Percentiles rank a stretch among this genome's conserved stretches.
Evolutionary conservation across 495 filamentous ascomycete genomes (phyloP).

Genomic region (Tetracladium setigerum): DNA sequence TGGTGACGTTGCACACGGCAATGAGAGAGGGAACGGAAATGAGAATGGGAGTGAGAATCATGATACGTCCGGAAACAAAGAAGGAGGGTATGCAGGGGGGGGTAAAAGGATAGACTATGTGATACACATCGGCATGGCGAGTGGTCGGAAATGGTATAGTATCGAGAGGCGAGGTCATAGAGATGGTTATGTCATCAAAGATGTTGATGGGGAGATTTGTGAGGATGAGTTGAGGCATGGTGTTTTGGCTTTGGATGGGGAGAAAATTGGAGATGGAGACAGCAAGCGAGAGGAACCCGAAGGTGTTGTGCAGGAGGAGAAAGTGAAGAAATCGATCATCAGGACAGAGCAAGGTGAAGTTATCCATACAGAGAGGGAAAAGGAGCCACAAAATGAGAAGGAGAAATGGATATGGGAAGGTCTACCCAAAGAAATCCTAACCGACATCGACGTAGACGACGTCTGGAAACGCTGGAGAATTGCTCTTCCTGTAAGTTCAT

Average conservation of each 20-base stretch:
- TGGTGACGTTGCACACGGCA: background rate
- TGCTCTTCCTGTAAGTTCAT: constrained; percentile 29
- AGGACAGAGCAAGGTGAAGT: background rate
- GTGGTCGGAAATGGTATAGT: constrained; percentile 57
- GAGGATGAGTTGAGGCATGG: constrained; percentile 49
- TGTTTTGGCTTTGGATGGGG: constrained; percentile 59
- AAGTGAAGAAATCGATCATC: constrained; percentile 26
- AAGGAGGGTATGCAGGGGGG: too few relatives aligned
- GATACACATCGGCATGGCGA: constrained; percentile 78
- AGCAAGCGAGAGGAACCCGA: constrained; percentile 27
- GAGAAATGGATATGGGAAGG: constrained; percentile 38
- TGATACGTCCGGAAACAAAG: background rate
- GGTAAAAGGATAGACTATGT: constrained; percentile 48
- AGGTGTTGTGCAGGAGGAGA: constrained; percentile 17
- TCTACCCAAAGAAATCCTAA: constrained; percentile 36
- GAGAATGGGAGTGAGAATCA: background rate
- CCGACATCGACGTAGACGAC: constrained; percentile 43
- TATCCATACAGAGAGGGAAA: background rate
- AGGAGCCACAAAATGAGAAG: constrained; percentile 15
- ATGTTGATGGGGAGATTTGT: constrained; percentile 55
- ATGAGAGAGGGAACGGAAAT: constrained; percentile 11
- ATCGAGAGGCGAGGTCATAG: constrained; percentile 65
- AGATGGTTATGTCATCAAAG: constrained; percentile 64
- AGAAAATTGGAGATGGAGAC: constrained; percentile 22
- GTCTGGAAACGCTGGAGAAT: constrained; percentile 48